Evolutionary conservation across 2,329 filamentous ascomycete genomes (phyloP).

Genomic region (Monilinia fructicola): DNA sequence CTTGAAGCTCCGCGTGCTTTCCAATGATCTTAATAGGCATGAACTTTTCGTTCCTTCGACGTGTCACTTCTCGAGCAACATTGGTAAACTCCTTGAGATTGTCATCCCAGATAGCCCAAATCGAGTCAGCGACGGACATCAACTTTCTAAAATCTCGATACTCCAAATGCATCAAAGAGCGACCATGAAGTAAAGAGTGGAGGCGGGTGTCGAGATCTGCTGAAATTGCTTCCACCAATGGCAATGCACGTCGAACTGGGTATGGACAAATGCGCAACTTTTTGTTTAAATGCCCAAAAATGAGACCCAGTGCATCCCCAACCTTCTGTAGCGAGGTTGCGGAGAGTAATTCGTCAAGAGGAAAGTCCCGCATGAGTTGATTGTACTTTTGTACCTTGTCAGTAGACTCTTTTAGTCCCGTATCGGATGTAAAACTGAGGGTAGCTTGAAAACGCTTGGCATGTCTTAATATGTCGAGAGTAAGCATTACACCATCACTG

Average conservation of each 20-base stretch:
- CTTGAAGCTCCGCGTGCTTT: slow-evolving; percentile 84
- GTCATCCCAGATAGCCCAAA: slow-evolving; percentile 93
- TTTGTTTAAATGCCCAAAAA: slow-evolving; percentile 95
- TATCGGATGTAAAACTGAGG: slow-evolving; percentile 94
- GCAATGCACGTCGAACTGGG: slow-evolving; percentile 84
- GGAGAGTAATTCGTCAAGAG: slow-evolving; percentile 88
- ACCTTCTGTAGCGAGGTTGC: slow-evolving; percentile 87
- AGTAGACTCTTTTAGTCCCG: slow-evolving; percentile 90
- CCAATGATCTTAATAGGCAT: slow-evolving; percentile 96
- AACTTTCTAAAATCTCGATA: slow-evolving; percentile 86
- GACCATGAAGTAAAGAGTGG: slow-evolving; percentile 81
- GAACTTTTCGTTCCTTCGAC: slow-evolving; percentile 93
- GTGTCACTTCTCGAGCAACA: slow-evolving; percentile 90
- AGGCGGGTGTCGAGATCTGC: slow-evolving; percentile 85
- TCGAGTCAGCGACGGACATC: slow-evolving; percentile 78
- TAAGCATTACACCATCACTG: slow-evolving; percentile 85
- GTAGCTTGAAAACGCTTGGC: slow-evolving; percentile 98
- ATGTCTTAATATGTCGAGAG: slow-evolving; percentile 91
- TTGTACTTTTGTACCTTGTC: slow-evolving; percentile 99
- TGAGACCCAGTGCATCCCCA: slow-evolving; percentile 82
- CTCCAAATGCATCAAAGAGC: slow-evolving; percentile 85
- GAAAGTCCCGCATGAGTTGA: slow-evolving; percentile 97
- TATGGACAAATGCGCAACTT: slow-evolving; percentile 97
- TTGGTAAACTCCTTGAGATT: slow-evolving; percentile 98
- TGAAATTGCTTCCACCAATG: slow-evolving; percentile 95